These are phyloP conservation scores for Tolypocladium guangdongense DNA, from an alignment of 2,329 filamentous ascomycete species.

Conservation along the genomic window DNA sequence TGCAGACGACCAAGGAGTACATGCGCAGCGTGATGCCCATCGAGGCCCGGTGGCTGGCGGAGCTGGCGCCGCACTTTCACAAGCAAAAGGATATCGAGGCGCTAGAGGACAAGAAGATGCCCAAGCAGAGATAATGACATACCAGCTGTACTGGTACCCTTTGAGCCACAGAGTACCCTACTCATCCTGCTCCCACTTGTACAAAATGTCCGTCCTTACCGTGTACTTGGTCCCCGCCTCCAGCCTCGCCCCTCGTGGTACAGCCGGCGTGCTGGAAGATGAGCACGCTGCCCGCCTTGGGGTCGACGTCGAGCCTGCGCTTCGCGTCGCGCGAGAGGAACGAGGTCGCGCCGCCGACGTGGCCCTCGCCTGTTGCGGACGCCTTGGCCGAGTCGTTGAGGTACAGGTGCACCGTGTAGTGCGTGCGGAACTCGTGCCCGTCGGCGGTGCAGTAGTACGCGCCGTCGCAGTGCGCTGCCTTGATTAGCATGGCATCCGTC, in stretches of 20 bases:
- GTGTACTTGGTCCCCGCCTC: conserved; percentile 42
- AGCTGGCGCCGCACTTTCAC: conserved; percentile 89
- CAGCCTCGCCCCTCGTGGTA: conserved; percentile 43
- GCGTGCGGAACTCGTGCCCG: conserved; percentile 29
- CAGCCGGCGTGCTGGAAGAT: conserved; percentile 46
- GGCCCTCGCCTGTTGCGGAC: conserved; percentile 10
- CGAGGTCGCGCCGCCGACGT: conserved; percentile 43
- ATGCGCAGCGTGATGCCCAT: conserved; percentile 83
- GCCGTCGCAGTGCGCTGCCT: conserved; percentile 57
- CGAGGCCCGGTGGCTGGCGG: conserved; percentile 72
- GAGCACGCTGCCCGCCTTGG: conserved; percentile 45
- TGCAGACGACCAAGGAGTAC: conserved; percentile 81
- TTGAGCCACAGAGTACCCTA: neutral
- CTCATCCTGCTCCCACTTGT: conserved; percentile 19
- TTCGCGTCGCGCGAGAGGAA: conserved; percentile 35
- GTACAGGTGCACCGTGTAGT: conserved; percentile 45
- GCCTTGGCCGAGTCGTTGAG: conserved; percentile 18
- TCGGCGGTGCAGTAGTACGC: conserved; percentile 44
- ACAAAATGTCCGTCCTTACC: conserved; percentile 44
- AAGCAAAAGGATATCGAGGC: conserved; percentile 84
- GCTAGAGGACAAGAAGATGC: conserved; percentile 61
- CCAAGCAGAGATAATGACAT: conserved; percentile 17
- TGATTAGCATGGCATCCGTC: conserved; percentile 13
- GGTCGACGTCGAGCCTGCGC: conserved; percentile 39
- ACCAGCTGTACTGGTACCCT: neutral